Base-by-base conservation (phyloP, 345 rosid genomes). In the Acer yangbiense region DNA sequence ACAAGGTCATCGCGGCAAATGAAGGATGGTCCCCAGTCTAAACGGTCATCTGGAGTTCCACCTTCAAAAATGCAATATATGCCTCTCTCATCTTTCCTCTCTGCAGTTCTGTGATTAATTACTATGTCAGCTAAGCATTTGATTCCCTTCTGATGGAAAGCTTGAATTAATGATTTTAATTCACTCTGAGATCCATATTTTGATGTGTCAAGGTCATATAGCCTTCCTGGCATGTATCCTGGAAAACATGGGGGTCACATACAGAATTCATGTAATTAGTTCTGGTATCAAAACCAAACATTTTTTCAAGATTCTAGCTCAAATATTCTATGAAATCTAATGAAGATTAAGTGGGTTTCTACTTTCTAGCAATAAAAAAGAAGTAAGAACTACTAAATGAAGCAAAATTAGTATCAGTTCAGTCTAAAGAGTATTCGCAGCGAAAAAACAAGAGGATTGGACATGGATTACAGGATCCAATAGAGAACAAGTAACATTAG, bases 161-260 rank as follows among this genome's bases (percentile, higher is more conserved):
- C 88, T 16, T 60, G 76, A 65, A 89, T 80, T 18, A 95, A 68
- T 0, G 93, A 89, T 76, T 92, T 91, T 46, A 93, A 65, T 21
- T 89, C 91, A 9, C 54, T 62, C 65, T 81, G 83, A 16, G 85
- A 88, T 62, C 99, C 99, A 70, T 92, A 95, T 65, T 84, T 90
- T 18, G 99, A 95, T 35, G 87, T 82, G 57, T 83, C 66, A 0
- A 95, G 85, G 85, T 95, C 98, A 79, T 95, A 93, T 3, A 95
- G 85, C 82, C 94, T 87, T n/a, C 98, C 98, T 2, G 98, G 98
- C 79, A 95, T 32, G 80, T 95, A 95, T 13, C 98, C 98, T 94
- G 70, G 2, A 25, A 76, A 57, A 64, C 69, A 9, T 7, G 18
- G n/a, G 18, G 12, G 12, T 12, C 32, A 18, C 1, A 54, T 16